Base-by-base conservation (phyloP, 371 early-diverging fungal species). In the Apophysomyces sp. region DNA sequence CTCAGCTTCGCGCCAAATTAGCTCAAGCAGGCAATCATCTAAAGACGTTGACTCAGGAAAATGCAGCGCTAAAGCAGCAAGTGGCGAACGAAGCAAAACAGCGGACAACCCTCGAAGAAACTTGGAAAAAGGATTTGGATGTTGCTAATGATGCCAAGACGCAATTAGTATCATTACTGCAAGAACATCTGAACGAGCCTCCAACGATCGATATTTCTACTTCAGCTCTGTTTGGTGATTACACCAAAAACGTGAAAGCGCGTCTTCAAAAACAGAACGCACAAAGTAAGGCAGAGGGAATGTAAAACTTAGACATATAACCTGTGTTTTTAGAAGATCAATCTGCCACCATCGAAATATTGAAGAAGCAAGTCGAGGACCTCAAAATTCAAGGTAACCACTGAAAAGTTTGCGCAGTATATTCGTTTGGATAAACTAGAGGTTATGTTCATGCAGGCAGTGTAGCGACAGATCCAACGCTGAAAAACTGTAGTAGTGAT, bases 21-120 rank as follows among this genome's bases (percentile, higher is more conserved):
- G 57, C 77, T 4, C 73, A 73, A 53, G 82, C 82, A 24, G 82
- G 82, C 4, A 73, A 36, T 39, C 82, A 82, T 65, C 55, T 82
- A n/a, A 82, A 78, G 52, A 62, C 76, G 12, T 59, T 82, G 7
- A 71, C 82, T 1, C 66, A 66, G 49, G 76, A 78, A 32, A 78
- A 78, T 52, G 70, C 74, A 8, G 64, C 57, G 6, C 59, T 78
- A 9, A 66, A 58, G 51, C 63, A 58, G 60, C 21, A 58, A 16
- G 16, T 62, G 36, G 36, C 63, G 15, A 55, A 60, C 27, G 60
- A 57, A 52, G 39, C 40, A 40, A 34, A 55, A 5, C 18, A 65
- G 29, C 54, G 29, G 30, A 52, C 7, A 34, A 34, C 9, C n/a
- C 39, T 18, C 4, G 21, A 44, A 21, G 49, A 44, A 44, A 44